Conservation (phyloP, 2,329 filamentous ascomycete genomes). For the Apiospora rasikravindrae region DNA sequence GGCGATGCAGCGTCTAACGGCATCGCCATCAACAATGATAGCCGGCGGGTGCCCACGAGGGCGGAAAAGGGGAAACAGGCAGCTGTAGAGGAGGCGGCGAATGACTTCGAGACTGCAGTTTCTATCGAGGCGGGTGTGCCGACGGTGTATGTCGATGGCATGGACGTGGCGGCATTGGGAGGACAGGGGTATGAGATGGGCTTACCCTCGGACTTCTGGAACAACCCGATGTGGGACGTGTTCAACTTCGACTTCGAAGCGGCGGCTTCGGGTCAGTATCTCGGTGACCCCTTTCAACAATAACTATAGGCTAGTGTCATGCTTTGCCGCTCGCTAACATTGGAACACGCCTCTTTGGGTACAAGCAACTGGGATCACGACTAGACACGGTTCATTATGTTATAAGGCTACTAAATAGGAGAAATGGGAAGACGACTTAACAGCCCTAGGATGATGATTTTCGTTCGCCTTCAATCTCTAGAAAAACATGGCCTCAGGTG, state of each 20-base stretch:
- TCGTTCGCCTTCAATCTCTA: no score
- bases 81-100: neutral
- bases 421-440: neutral
- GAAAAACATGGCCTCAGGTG: no score
- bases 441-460: neutral
- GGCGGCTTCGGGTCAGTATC: conserved; percentile 14
- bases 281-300: conserved; percentile 21
- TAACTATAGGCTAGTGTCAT: neutral
- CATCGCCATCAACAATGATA: no score
- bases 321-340: no score
- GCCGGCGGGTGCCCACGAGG: neutral
- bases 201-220: conserved; percentile 30
- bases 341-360: neutral
- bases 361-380: no score
- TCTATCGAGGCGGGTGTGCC: neutral
- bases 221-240: conserved; percentile 33
- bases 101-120: neutral
- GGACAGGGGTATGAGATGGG: conserved; percentile 4
- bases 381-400: neutral
- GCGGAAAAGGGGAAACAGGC: neutral
- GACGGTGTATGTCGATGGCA: neutral
- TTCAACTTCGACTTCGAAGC: conserved; percentile 27
- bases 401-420: neutral
- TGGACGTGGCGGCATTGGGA: conserved; percentile 19
- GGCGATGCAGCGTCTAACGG: neutral